Evolutionary conservation across 164 flowering plant genomes (phyloP).

Genomic region (Stephania yunnanensis): DNA sequence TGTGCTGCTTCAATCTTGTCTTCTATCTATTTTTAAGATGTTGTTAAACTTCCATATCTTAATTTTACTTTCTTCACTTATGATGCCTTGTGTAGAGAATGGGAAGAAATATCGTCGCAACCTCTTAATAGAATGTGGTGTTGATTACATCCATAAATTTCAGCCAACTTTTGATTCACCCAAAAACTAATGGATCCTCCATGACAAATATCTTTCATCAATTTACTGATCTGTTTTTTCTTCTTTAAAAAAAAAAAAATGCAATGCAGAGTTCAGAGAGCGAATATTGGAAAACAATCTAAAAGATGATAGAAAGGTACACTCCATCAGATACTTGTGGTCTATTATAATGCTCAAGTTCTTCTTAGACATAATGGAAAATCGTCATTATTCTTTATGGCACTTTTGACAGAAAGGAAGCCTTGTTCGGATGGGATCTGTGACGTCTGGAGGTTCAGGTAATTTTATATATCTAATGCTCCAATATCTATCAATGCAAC

Average conservation of each 20-base stretch:
- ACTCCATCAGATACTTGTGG: constrained; percentile 1
- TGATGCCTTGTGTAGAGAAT: no score
- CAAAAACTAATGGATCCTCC: not conserved
- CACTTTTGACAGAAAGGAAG: constrained; percentile 41
- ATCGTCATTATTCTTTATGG: not conserved
- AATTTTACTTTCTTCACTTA: no score
- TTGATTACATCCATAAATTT: no score
- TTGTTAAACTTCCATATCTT: no score
- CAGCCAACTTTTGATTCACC: no score
- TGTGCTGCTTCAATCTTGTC: no score
- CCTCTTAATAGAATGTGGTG: no score
- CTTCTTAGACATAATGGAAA: constrained; percentile 3
- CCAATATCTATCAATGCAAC: not conserved
- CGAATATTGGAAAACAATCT: constrained; percentile 39
- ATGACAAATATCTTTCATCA: not conserved
- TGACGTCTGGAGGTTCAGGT: constrained; percentile 65
- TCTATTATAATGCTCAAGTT: constrained; percentile 7
- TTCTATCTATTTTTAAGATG: no score
- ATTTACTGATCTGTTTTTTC: not conserved
- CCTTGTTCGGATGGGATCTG: constrained; percentile 60
- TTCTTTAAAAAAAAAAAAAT: not conserved
- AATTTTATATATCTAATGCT: constrained; percentile 2
- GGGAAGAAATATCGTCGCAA: no score
- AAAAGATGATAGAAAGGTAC: constrained; percentile 56
- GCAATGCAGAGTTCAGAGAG: constrained; percentile 46